phyloP scores from a whole-genome alignment of 2,329 filamentous ascomycete species.

The Claviceps citrina region DNA sequence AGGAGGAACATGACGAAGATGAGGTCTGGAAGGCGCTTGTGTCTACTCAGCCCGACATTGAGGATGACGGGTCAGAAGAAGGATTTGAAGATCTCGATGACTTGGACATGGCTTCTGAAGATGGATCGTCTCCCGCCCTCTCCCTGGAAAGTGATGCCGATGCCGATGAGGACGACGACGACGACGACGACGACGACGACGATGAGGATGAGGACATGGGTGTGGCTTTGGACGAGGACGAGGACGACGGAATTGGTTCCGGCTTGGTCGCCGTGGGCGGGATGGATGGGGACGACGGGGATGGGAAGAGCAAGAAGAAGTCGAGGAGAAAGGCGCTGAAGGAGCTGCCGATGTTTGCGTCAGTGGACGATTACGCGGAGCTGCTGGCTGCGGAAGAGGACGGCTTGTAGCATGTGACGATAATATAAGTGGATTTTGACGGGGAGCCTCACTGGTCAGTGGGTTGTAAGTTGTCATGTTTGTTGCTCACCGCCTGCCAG shows the following conservation, averaged over 20 bases:
- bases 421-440: too few species aligned
- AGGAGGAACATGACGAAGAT: conserved; percentile 47
- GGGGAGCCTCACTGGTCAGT: too few species aligned
- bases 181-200: conserved; percentile 24
- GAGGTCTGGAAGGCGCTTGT: conserved; percentile 90
- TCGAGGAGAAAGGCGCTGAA: conserved; percentile 73
- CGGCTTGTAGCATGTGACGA: conserved; percentile 16
- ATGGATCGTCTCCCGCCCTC: conserved; percentile 22
- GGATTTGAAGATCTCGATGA: conserved; percentile 35
- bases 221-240: conserved; percentile 14
- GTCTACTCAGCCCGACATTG: conserved; percentile 55
- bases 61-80: conserved; percentile 34
- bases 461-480: too few species aligned
- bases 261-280: conserved; percentile 20
- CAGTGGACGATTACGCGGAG: conserved; percentile 81
- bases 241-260: conserved; percentile 27
- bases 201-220: conserved; percentile 26
- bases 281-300: conserved; percentile 28
- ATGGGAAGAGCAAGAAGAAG: conserved; percentile 29
- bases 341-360: conserved; percentile 82
- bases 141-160: conserved; percentile 30
- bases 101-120: conserved; percentile 33
- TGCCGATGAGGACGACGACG: conserved; percentile 27
- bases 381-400: conserved; percentile 61
- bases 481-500: too few species aligned